Evolutionary conservation across 2,329 filamentous ascomycete species (phyloP), one percentile per base, ranked within the genome.

Genomic region (Raffaelea albimanens): DNA sequence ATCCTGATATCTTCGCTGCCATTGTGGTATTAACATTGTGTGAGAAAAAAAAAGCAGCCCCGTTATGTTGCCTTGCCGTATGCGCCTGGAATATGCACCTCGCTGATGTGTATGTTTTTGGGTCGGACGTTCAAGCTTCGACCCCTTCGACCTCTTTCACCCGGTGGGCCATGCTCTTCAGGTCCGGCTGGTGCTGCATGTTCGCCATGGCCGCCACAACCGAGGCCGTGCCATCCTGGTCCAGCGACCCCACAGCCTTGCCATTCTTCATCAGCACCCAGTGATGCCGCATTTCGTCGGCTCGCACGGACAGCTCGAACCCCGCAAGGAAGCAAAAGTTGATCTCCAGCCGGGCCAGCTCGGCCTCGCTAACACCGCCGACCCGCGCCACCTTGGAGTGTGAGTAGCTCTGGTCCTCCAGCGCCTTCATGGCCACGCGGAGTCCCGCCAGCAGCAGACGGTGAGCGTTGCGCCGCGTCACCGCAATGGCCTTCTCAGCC

Each of bases 321-420:
- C 88, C 83, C n/a, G 83, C 81, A 50, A 95, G 67, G 61, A 89
- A 91, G 65, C 86, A 90, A 60, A 91, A 91, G 58, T 85, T 89
- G 52, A 97, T 86, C 69, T 97, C 93, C 39, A 97, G 68, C 50
- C 85, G 76, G 38, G 85, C 85, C 45, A 98, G 73, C 65, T 97
- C 89, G 18, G 72, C 69, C 60, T 87, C 85, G 58, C 80, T 87
- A 16, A 97, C 88, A 18, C 91, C 91, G 39, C 93, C 91, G 2
- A 97, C 90, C 54, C 83, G 85, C 18, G 91, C 83, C 55, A 96
- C 82, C 47, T 88, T 84, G 50, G 75, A 75, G 66, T 96, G 91
- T 9, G 87, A 80, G 67, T 94, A 95, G 56, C 83, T 86, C 46
- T 91, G 75, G 63, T 97, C 91, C 64, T 98, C 91, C n/a, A 96